These are phyloP conservation scores for Neurospora tetrasperma DNA, from an alignment of 495 filamentous ascomycete genomes.

Conservation along the genomic window DNA sequence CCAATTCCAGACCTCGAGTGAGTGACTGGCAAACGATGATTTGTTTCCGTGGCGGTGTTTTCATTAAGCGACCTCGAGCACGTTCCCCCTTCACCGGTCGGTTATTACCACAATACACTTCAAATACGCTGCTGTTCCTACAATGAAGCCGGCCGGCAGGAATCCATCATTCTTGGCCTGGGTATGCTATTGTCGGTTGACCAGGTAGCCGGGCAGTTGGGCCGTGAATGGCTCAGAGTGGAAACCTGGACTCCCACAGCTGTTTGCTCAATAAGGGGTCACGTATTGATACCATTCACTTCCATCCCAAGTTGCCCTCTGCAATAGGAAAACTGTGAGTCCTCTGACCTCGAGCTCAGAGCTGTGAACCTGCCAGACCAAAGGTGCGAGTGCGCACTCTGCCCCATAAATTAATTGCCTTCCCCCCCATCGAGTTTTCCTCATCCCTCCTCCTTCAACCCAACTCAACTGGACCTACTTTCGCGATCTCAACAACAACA, in stretches of 20 bases:
- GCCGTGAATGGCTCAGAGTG: neutral
- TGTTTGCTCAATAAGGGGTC: neutral
- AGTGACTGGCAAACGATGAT: neutral
- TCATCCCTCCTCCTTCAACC: conserved; percentile 1
- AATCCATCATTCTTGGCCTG: neutral
- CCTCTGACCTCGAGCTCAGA: neutral
- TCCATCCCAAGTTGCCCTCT: neutral
- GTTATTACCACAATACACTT: neutral
- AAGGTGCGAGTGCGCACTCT: neutral
- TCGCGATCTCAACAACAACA: neutral
- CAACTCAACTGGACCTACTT: neutral
- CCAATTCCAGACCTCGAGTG: neutral
- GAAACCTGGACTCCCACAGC: neutral
- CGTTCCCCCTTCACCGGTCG: neutral
- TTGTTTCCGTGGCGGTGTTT: neutral
- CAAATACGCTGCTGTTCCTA: neutral
- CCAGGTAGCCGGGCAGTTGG: neutral
- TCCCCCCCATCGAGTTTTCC: neutral
- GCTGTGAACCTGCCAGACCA: neutral
- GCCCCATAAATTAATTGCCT: neutral
- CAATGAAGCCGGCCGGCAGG: neutral
- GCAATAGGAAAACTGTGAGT: neutral
- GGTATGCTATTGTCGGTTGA: neutral
- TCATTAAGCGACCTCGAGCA: neutral
- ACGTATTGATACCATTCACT: neutral